phyloP scores from a whole-genome alignment of 495 filamentous ascomycete genomes.

The Hypoxylon fuscum region DNA sequence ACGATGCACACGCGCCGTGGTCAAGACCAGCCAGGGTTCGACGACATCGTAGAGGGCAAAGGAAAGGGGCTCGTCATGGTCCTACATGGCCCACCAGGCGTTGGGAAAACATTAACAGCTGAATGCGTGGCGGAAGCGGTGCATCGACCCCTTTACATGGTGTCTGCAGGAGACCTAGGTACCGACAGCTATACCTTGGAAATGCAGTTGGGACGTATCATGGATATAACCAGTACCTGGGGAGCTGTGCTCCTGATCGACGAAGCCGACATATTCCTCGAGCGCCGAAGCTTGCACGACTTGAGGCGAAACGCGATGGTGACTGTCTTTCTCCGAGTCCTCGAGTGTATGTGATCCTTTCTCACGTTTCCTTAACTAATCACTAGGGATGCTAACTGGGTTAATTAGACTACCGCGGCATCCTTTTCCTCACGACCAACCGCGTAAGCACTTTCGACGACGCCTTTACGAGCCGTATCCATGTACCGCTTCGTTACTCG shows the following conservation, averaged over 20 bases:
- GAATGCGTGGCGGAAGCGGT: constrained; percentile 61
- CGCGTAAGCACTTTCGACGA: constrained; percentile 69
- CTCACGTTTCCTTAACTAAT: no score
- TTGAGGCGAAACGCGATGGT: constrained; percentile 59
- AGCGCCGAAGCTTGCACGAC: constrained; percentile 51
- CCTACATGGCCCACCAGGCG: constrained; percentile 49
- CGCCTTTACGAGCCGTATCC: constrained; percentile 60
- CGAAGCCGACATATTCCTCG: constrained; percentile 61
- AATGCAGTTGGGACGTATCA: constrained; percentile 54
- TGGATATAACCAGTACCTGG: constrained; percentile 59
- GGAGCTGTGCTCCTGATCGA: constrained; percentile 61
- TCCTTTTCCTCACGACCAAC: constrained; percentile 87
- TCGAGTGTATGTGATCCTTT: constrained; percentile 23
- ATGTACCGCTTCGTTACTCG: constrained; percentile 52
- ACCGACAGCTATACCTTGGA: constrained; percentile 45
- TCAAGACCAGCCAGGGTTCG: constrained; percentile 40
- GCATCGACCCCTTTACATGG: constrained; percentile 60
- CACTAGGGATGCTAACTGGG: no score
- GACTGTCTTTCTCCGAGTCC: constrained; percentile 48
- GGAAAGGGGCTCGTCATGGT: constrained; percentile 52
- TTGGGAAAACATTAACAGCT: constrained; percentile 53
- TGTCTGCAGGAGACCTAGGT: constrained; percentile 65
- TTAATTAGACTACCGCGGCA: constrained; percentile 66
- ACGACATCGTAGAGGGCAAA: constrained; percentile 51
- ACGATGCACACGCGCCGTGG: constrained; percentile 37